Evolutionary conservation across 805 yeast species (phyloP).

Genomic region (Saturnispora hagleri): DNA sequence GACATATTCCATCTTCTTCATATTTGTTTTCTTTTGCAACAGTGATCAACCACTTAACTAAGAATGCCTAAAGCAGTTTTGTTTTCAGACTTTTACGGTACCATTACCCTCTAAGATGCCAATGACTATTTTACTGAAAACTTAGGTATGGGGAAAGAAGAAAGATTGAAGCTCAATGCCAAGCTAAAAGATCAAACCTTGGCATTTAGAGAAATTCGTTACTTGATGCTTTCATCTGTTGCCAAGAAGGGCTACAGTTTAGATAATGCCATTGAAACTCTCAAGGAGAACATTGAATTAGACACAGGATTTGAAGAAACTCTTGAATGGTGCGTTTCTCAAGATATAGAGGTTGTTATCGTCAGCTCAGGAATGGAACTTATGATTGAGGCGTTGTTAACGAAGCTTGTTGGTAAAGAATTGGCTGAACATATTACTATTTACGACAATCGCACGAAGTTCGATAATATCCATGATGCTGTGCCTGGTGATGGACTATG

Average conservation of each 20-base stretch:
- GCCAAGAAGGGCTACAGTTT: constrained; percentile 41
- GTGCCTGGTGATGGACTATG: constrained; percentile 43
- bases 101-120: constrained; percentile 91
- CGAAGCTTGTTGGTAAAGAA: constrained; percentile 50
- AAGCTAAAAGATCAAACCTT: constrained; percentile 60
- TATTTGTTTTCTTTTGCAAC: background rate
- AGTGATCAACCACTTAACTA: no score
- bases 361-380: constrained; percentile 94
- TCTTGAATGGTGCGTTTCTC: constrained; percentile 65
- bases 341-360: constrained; percentile 74
- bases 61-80: constrained; percentile 52
- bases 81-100: constrained; percentile 97
- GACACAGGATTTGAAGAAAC: constrained; percentile 88
- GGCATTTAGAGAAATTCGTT: constrained; percentile 75
- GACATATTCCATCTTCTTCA: no score
- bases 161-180: constrained; percentile 59
- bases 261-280: constrained; percentile 66
- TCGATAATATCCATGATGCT: constrained; percentile 61
- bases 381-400: constrained; percentile 69
- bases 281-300: constrained; percentile 57
- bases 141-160: constrained; percentile 72
- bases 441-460: constrained; percentile 56
- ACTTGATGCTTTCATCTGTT: constrained; percentile 72
- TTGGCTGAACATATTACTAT: constrained; percentile 67
- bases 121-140: constrained; percentile 87